Evolutionary conservation across 1,284 basidiomycete species (phyloP).

Genomic region (Fomes fomentarius): DNA sequence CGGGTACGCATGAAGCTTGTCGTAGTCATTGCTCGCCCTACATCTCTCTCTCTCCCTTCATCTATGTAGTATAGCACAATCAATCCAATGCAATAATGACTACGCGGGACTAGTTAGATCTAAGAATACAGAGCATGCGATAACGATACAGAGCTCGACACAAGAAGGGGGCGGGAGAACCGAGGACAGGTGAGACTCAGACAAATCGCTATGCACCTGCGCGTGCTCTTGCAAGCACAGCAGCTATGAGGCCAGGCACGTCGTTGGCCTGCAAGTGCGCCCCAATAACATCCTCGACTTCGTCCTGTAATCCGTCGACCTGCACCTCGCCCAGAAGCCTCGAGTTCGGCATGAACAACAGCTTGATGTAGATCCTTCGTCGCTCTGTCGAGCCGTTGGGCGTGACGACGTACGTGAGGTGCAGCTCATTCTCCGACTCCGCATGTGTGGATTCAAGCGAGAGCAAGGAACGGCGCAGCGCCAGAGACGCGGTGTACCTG

Average conservation of each 20-base stretch:
- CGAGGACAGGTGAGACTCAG: not conserved
- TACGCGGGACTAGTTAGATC: too few species aligned
- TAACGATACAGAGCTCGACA: not conserved
- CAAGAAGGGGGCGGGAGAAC: too few species aligned
- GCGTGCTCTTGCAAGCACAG: conserved; percentile 56
- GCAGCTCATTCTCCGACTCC: conserved; percentile 74
- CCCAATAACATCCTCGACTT: conserved; percentile 64
- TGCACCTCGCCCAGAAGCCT: conserved; percentile 61
- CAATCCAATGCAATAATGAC: too few species aligned
- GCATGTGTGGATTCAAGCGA: conserved; percentile 62
- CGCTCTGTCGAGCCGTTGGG: conserved; percentile 18
- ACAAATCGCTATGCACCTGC: conserved; percentile 13
- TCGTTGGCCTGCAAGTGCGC: conserved; percentile 70
- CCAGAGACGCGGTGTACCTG: conserved; percentile 73
- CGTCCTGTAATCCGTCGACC: conserved; percentile 52
- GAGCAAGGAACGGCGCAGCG: conserved; percentile 64
- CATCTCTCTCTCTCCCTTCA: conserved; percentile 11
- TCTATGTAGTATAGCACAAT: too few species aligned
- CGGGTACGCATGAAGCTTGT: conserved; percentile 25
- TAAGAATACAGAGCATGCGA: too few species aligned
- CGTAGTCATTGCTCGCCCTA: conserved; percentile 31
- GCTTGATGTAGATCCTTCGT: conserved; percentile 49
- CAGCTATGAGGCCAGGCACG: conserved; percentile 69
- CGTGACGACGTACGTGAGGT: conserved; percentile 62
- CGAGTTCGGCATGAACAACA: conserved; percentile 73